Base-by-base conservation (phyloP, 2,329 filamentous ascomycete genomes). In the Ceratocystis variospora region DNA sequence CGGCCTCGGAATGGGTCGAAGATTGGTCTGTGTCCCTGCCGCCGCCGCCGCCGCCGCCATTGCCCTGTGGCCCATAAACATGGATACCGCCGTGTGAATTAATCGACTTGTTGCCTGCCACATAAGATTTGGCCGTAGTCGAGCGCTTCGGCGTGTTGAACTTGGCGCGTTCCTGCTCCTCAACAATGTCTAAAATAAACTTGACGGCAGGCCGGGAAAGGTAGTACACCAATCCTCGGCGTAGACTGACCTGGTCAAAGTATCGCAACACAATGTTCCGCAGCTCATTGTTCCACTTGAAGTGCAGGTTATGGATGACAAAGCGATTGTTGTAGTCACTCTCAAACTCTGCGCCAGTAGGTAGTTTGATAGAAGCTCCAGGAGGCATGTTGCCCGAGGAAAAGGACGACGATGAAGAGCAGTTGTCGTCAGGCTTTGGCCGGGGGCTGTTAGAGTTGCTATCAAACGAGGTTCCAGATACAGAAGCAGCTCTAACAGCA, bases 261-360 rank as follows among this genome's bases (percentile, higher is more conserved):
- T 99, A 99, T 28, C 94, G 89, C 50, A 99, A 82, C 62, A 99
- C 94, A 72, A 96, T 96, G 73, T 99, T 97, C 68, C 94, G 86
- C 46, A 99, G 77, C 10, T 92, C 84, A 71, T 99, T 99, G 77
- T 96, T 97, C 94, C 94, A 99, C 75, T 99, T 99, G 67, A 99
- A 79, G 72, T 99, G 94, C 73, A 95, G 84, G 72, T 99, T 99
- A 79, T 99, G 94, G 64, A 99, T 88, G 71, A 97, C 93, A 78
- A 99, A 99, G 1, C 94, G 88, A 73, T 99, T 99, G 74, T 95
- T 94, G 79, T 96, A 99, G 73, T 97, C 92, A 74, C 89, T 96
- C 62, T 89, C 87, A 70, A 93, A 93, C 70, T 96, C 91, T 17
- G 88, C 84, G 2, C 87, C 83, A 0, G 87, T 83, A 2, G 86